These are phyloP conservation scores for Schoenoplectus tabernaemontani DNA, from an alignment of 202 grass and related monocot genomes.

Conservation along the genomic window DNA sequence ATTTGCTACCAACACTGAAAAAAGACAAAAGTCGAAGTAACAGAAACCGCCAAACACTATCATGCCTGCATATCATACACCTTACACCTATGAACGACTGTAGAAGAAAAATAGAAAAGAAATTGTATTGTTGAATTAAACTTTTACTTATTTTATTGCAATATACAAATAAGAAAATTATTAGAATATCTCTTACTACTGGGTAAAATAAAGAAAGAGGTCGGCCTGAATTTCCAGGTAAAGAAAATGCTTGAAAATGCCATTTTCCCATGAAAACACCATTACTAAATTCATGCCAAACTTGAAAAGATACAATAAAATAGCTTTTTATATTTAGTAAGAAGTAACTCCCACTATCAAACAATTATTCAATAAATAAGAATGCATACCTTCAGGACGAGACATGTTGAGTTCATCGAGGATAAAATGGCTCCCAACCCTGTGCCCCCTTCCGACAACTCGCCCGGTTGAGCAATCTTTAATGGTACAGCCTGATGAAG, in stretches of 20 bases:
- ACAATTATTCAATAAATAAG: background rate
- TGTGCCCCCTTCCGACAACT: background rate
- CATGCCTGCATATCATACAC: background rate
- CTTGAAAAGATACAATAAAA: background rate
- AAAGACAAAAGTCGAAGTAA: background rate
- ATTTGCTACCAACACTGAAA: background rate
- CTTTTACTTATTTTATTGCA: background rate
- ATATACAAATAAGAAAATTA: background rate
- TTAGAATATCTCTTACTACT: background rate
- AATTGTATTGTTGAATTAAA: background rate
- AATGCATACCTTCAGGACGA: background rate
- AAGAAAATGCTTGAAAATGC: background rate
- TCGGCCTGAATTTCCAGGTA: background rate
- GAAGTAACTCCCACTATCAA: background rate
- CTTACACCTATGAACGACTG: background rate
- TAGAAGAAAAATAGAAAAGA: background rate
- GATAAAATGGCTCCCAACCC: background rate
- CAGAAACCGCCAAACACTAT: background rate
- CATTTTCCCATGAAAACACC: background rate
- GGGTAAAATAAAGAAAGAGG: background rate
- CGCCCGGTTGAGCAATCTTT: background rate
- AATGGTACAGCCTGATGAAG: background rate
- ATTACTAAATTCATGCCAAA: background rate
- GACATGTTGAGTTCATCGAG: background rate
- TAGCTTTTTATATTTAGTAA: background rate